Evolutionary conservation across 176 grass and related monocot species (phyloP).

Genomic region (Oryza nivara): DNA sequence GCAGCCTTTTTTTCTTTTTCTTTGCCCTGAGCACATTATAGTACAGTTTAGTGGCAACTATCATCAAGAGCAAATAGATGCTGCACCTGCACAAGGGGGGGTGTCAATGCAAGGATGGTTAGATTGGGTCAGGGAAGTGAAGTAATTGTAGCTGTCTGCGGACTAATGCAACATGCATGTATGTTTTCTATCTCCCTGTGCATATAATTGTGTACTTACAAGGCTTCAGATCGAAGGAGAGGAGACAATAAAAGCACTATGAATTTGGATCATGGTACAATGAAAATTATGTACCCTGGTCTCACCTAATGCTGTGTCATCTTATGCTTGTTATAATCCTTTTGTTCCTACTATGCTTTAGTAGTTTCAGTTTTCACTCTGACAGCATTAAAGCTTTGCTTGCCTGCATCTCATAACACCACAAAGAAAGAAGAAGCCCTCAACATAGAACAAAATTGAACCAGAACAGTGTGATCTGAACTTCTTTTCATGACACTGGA

Average conservation of each 20-base stretch:
- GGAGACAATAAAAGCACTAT: slow-evolving; percentile 32
- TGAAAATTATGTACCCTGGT: not conserved
- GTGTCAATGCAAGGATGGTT: not conserved
- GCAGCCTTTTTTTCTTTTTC: slow-evolving; percentile 8
- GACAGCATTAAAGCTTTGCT: not conserved
- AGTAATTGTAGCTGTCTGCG: slow-evolving; percentile 32
- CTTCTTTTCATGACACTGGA: too few relatives aligned
- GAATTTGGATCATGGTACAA: slow-evolving; percentile 45
- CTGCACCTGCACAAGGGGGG: too few relatives aligned
- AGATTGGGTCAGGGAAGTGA: slow-evolving; percentile 24
- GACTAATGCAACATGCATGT: not conserved
- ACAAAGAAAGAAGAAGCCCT: not conserved
- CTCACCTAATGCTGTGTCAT: slow-evolving; percentile 20
- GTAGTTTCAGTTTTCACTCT: not conserved
- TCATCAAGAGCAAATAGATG: slow-evolving; percentile 40
- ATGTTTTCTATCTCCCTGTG: not conserved
- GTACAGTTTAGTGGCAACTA: slow-evolving; percentile 23
- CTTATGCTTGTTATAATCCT: slow-evolving; percentile 37
- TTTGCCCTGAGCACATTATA: not conserved
- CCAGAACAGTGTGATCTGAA: too few relatives aligned
- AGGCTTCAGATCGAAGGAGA: slow-evolving; percentile 25
- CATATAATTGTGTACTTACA: slow-evolving; percentile 25
- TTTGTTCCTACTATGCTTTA: slow-evolving; percentile 31
- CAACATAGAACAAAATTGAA: too few relatives aligned
- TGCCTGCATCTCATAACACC: not conserved